Evolutionary conservation across 345 rosid species (phyloP).

Genomic region (Eucalyptus erythrocorys): DNA sequence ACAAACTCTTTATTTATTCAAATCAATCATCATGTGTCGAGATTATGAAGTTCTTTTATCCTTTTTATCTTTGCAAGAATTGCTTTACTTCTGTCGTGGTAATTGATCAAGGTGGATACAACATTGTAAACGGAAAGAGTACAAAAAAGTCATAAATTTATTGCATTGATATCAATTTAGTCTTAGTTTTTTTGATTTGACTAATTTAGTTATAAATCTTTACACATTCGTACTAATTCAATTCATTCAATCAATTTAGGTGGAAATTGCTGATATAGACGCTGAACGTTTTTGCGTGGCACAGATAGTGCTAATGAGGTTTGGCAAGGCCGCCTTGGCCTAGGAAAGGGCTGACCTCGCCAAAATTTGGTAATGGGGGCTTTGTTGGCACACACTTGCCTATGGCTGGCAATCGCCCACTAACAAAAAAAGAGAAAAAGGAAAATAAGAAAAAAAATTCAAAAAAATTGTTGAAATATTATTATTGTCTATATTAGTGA

Average conservation of each 20-base stretch:
- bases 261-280: background rate
- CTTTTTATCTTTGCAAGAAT: background rate
- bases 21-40: background rate
- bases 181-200: background rate
- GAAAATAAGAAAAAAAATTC: too few relatives aligned
- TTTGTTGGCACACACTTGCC: background rate
- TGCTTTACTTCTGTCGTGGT: background rate
- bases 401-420: background rate
- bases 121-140: background rate
- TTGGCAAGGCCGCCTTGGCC: background rate
- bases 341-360: background rate
- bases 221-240: background rate
- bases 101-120: background rate
- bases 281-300: background rate
- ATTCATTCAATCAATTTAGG: too few relatives aligned
- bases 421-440: too few relatives aligned
- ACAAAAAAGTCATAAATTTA: too few relatives aligned
- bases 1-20: background rate
- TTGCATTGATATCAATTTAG: too few relatives aligned
- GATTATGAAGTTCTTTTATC: background rate
- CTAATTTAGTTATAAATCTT: background rate
- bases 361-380: background rate
- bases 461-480: too few relatives aligned
- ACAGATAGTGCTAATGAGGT: fast-evolving
- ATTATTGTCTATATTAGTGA: too few relatives aligned